Evolutionary conservation across 1,139 yeast species (phyloP).

Genomic region (Pichia sp.): DNA sequence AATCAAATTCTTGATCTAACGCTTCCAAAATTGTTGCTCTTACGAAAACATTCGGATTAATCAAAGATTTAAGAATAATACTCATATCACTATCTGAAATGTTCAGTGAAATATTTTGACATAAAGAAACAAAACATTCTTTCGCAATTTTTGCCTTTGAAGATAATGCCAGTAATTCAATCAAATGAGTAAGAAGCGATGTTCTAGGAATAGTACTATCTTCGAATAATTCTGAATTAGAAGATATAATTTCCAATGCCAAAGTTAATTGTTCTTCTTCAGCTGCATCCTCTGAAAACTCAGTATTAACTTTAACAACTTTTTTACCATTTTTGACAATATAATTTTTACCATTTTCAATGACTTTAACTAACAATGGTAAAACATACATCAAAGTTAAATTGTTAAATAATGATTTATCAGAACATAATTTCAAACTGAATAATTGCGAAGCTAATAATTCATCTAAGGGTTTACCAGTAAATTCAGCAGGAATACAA

Average conservation of each 20-base stretch:
- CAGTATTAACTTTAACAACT: slow-evolving; percentile 39
- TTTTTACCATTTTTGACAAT: slow-evolving; percentile 46
- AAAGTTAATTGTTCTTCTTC: slow-evolving; percentile 82
- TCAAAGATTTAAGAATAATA: slow-evolving; percentile 46
- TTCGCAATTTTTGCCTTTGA: slow-evolving; percentile 75
- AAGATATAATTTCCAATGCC: slow-evolving; percentile 69
- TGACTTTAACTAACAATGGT: slow-evolving; percentile 62
- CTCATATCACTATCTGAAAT: slow-evolving; percentile 51
- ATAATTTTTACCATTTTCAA: slow-evolving; percentile 53
- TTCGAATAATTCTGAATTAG: slow-evolving; percentile 70
- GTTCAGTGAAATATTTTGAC: slow-evolving; percentile 66
- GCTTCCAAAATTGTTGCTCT: slow-evolving; percentile 76
- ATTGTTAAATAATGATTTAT: slow-evolving; percentile 64
- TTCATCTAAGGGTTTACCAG: slow-evolving; percentile 47
- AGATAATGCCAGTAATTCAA: slow-evolving; percentile 65
- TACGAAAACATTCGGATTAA: slow-evolving; percentile 64
- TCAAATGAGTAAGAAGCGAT: slow-evolving; percentile 52
- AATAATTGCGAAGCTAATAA: slow-evolving; percentile 52
- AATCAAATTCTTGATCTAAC: slow-evolving; percentile 80
- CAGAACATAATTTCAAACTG: slow-evolving; percentile 68
- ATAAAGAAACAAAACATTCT: slow-evolving; percentile 71
- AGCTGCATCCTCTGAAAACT: slow-evolving; percentile 70
- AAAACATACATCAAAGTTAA: slow-evolving; percentile 64
- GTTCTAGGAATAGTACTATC: slow-evolving; percentile 65
- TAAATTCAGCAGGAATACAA: slow-evolving; percentile 37